These are phyloP conservation scores for Kregervanrija pseudodelftensis DNA, from an alignment of 805 yeast genomes.

Conservation along the genomic window DNA sequence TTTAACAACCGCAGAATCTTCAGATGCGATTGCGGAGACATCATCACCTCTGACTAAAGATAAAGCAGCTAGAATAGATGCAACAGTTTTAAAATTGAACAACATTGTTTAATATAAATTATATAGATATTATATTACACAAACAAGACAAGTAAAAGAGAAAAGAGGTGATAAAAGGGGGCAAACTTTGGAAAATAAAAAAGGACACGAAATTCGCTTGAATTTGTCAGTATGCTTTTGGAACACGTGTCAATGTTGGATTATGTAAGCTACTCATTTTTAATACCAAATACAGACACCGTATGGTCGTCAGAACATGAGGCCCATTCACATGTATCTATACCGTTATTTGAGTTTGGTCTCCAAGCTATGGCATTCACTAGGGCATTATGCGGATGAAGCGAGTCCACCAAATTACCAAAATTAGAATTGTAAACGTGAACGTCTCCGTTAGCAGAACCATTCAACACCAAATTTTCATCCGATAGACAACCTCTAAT, in stretches of 20 bases:
- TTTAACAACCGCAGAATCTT: constrained; percentile 82
- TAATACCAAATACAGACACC: too few species aligned
- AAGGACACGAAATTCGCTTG: too few species aligned
- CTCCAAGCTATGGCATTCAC: constrained; percentile 82
- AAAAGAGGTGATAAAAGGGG: too few species aligned
- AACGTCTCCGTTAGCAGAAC: constrained; percentile 74
- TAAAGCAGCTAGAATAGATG: constrained; percentile 34
- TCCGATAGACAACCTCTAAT: constrained; percentile 74
- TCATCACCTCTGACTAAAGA: constrained; percentile 32
- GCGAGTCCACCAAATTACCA: constrained; percentile 55
- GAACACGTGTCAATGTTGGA: too few species aligned
- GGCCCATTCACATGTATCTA: constrained; percentile 44
- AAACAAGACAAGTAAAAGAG: too few species aligned
- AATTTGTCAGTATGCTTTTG: too few species aligned
- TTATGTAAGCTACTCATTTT: too few species aligned
- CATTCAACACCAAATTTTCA: constrained; percentile 68
- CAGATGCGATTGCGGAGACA: constrained; percentile 62
- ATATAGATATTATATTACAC: too few species aligned
- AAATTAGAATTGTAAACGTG: constrained; percentile 73
- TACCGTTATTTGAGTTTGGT: constrained; percentile 9
- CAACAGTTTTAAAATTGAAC: constrained; percentile 30
- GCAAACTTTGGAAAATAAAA: too few species aligned
- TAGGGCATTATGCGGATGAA: constrained; percentile 56
- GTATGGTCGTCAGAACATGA: constrained; percentile 72
- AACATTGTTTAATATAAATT: constrained; percentile 20